Percentiles rank a stretch among this genome's conserved stretches.
Evolutionary conservation across 805 yeast species (phyloP).

Genomic region (Groenewaldozyma salmanticensis): DNA sequence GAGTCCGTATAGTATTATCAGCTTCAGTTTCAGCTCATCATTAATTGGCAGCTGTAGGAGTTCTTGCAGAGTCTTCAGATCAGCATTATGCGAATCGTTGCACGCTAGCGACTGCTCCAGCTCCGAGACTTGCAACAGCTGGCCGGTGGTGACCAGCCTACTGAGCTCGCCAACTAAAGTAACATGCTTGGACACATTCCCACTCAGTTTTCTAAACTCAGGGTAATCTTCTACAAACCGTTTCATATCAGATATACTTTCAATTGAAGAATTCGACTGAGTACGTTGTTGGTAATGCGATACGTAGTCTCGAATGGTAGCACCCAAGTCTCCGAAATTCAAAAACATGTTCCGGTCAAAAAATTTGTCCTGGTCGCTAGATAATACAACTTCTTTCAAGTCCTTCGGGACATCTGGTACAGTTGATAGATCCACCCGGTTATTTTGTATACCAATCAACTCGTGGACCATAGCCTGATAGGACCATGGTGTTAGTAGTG

Average conservation of each 20-base stretch:
- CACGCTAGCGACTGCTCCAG: slow-evolving; percentile 79
- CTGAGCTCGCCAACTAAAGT: slow-evolving; percentile 82
- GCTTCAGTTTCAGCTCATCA: slow-evolving; percentile 53
- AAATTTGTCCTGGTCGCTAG: slow-evolving; percentile 64
- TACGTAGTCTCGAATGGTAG: slow-evolving; percentile 71
- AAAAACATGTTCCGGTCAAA: slow-evolving; percentile 72
- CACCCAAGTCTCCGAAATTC: slow-evolving; percentile 93
- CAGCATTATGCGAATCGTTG: slow-evolving; percentile 46
- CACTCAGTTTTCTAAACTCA: slow-evolving; percentile 78
- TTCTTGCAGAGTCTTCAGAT: slow-evolving; percentile 46
- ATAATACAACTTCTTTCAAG: slow-evolving; percentile 52
- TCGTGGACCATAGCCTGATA: slow-evolving; percentile 97
- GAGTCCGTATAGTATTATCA: slow-evolving; percentile 64
- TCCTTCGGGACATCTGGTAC: slow-evolving; percentile 51
- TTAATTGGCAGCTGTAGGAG: slow-evolving; percentile 38
- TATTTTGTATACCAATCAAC: slow-evolving; percentile 69
- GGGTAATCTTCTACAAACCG: slow-evolving; percentile 87
- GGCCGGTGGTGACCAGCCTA: slow-evolving; percentile 49
- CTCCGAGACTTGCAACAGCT: slow-evolving; percentile 81
- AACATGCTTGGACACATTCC: slow-evolving; percentile 88
- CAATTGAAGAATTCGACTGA: slow-evolving; percentile 59
- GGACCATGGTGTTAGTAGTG: slow-evolving; percentile 92
- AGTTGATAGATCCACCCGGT: slow-evolving; percentile 58
- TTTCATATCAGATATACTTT: slow-evolving; percentile 82
- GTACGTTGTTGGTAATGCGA: slow-evolving; percentile 73